These are phyloP conservation scores for Aspergillus incahuasiensis DNA, from an alignment of 495 filamentous ascomycete species.

Conservation along the genomic window DNA sequence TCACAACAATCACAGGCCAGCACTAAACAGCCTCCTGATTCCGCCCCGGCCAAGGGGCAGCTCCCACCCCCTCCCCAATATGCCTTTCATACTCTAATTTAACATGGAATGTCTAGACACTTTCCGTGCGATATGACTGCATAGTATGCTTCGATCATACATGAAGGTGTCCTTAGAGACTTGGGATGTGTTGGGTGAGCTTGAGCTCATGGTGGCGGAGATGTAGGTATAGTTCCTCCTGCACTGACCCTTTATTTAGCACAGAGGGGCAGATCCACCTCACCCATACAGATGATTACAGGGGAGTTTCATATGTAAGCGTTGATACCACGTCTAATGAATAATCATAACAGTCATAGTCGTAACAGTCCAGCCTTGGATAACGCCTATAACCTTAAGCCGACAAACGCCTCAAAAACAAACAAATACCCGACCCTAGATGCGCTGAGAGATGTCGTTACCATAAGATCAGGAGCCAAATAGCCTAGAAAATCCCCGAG, in stretches of 20 bases:
- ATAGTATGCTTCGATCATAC: neutral
- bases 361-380: too few species aligned
- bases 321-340: too few species aligned
- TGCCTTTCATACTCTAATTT: neutral
- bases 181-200: too few species aligned
- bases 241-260: neutral
- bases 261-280: neutral
- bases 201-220: neutral
- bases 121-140: neutral
- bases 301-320: too few species aligned
- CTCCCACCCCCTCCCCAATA: conserved; percentile 12
- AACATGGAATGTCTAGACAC: neutral
- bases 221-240: neutral
- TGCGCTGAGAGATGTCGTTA: too few species aligned
- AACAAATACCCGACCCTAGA: neutral
- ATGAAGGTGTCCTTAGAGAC: too few species aligned
- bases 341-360: neutral
- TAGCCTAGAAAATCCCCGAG: conserved; percentile 15
- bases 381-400: neutral
- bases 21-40: neutral
- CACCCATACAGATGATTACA: neutral
- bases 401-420: neutral
- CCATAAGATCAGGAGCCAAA: neutral
- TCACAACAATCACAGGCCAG: conserved; percentile 5
- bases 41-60: conserved; percentile 7